Evolutionary conservation across 441 rosid species (phyloP).

Genomic region (Viola pubescens): DNA sequence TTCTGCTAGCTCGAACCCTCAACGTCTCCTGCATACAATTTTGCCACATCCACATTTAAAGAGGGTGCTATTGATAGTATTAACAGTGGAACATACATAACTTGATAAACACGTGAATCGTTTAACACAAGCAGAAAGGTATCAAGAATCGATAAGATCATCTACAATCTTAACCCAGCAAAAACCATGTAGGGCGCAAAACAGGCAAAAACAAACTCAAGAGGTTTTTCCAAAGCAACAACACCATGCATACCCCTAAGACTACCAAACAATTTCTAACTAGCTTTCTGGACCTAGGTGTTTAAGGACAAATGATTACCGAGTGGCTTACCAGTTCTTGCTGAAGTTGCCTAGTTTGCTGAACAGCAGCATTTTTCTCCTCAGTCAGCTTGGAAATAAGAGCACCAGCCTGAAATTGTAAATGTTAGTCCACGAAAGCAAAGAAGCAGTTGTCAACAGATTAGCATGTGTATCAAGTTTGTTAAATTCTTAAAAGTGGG

Average conservation of each 20-base stretch:
- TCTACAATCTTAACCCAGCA: too few relatives aligned
- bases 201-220: too few relatives aligned
- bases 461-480: neutral
- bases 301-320: neutral
- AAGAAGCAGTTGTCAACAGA: neutral
- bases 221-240: too few relatives aligned
- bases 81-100: too few relatives aligned
- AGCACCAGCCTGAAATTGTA: conserved; percentile 45
- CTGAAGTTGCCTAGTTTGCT: conserved; percentile 53
- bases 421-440: conserved; percentile 1
- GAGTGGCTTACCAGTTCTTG: conserved; percentile 58
- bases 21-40: conserved; percentile 49
- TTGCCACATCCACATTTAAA: neutral
- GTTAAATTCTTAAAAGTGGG: neutral
- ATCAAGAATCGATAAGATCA: too few relatives aligned
- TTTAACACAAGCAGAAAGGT: too few relatives aligned
- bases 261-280: too few relatives aligned
- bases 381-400: conserved; percentile 54
- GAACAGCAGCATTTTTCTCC: conserved; percentile 54
- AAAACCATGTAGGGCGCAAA: too few relatives aligned
- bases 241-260: too few relatives aligned
- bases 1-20: conserved; percentile 38
- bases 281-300: neutral
- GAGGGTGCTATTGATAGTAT: neutral
- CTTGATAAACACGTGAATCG: too few relatives aligned